Evolutionary conservation across 176 grass and related monocot species (phyloP).

Genomic region (Elaeis guineensis): DNA sequence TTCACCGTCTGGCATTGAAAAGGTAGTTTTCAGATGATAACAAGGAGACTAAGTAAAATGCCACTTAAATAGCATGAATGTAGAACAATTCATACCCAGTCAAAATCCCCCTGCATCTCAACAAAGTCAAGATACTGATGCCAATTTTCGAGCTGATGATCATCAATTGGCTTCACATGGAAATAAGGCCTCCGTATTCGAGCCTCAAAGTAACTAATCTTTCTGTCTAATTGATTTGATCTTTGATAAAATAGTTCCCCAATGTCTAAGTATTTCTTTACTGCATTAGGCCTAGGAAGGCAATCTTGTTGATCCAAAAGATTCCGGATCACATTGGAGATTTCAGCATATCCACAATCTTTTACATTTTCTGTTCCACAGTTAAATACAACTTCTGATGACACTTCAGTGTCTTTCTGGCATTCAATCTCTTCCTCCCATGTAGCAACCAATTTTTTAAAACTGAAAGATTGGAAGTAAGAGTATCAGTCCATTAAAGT

Average conservation of each 20-base stretch:
- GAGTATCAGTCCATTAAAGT: no score
- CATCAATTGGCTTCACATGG: constrained; percentile 78
- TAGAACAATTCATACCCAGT: constrained; percentile 61
- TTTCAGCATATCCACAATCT: constrained; percentile 36
- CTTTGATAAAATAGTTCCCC: constrained; percentile 57
- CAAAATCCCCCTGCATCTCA: constrained; percentile 87
- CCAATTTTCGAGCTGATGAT: constrained; percentile 80
- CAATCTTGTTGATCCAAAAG: constrained; percentile 39
- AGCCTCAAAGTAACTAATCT: constrained; percentile 68
- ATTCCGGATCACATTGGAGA: constrained; percentile 31
- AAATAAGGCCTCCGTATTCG: constrained; percentile 69
- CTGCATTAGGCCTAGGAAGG: constrained; percentile 27
- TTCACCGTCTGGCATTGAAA: constrained; percentile 64
- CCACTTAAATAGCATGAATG: constrained; percentile 1
- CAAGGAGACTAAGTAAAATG: neutral
- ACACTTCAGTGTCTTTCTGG: constrained; percentile 26
- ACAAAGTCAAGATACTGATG: constrained; percentile 84
- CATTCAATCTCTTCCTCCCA: constrained; percentile 49
- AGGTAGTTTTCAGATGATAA: constrained; percentile 21
- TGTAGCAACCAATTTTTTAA: constrained; percentile 61
- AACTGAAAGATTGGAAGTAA: constrained; percentile 42
- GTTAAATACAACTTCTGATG: constrained; percentile 22
- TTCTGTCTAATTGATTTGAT: constrained; percentile 58
- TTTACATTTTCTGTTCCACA: constrained; percentile 35
- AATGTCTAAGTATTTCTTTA: constrained; percentile 57